Evolutionary conservation across 768 basidiomycete genomes (phyloP), one percentile per base, ranked within the genome.

Genomic region (Boletus rubroflammeus): DNA sequence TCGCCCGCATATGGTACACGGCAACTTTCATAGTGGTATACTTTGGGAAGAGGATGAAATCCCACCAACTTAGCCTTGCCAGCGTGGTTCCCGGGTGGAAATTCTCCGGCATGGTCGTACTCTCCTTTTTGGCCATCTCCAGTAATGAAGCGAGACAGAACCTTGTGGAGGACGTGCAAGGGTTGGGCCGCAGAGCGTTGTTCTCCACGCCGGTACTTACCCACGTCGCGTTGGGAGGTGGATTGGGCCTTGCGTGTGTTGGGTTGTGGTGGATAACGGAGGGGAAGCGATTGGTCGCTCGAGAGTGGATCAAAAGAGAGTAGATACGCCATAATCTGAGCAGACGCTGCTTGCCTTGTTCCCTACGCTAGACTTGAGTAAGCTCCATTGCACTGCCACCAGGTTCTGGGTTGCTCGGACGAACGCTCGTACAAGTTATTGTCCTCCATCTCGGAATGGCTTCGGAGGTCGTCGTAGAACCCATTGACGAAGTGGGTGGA

Each of bases 1-100:
- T 75, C 0, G 77, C 78, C 6, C 78, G 90, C 15, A 87, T 88
- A 38, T 62, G 73, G 26, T 91, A 88, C 65, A 80, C 81, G 39
- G 70, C 77, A 54, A 60, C 61, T 34, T 90, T 86, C 64, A 70
- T 73, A 14, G 63, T 65, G 5, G 55, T 55, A 2, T 90, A 77
- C 66, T 88, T 84, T 70, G 56, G 50, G 21, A 57, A 59, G 45
- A 54, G 59, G 47, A 40, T 29, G 43, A 51, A 53, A 28, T 54
- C 47, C 23, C 50, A 63, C 47, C 55, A 36, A 29, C 47, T 70
- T 45, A 43, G 9, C 23, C 35, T 62, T 42, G 28, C 47, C 15
- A 54, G 52, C 44, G 34, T 62, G 14, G 29, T 63, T 31, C 72
- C 72, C 1, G 53, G 59, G 3, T 66, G 70, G 70, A 64, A 53